Percentiles rank a stretch among this genome's conserved stretches.
These are phyloP conservation scores for Claviceps maximensis DNA, from an alignment of 2,329 filamentous ascomycete genomes.

Conservation along the genomic window DNA sequence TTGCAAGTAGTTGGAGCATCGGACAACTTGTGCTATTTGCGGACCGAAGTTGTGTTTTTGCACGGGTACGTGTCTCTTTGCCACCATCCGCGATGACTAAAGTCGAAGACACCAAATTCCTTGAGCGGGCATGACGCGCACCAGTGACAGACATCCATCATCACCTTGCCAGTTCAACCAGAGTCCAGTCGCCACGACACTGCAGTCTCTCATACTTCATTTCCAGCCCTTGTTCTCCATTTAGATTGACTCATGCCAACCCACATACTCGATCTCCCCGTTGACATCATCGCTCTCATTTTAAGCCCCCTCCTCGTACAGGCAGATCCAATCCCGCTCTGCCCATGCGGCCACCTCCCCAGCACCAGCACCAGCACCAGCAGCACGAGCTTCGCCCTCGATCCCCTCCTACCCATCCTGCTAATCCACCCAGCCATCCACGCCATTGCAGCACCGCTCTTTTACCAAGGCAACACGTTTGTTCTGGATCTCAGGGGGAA, in stretches of 20 bases:
- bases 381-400: constrained; percentile 7
- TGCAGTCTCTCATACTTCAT: not conserved
- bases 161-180: too few species aligned
- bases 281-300: constrained; percentile 11
- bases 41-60: too few species aligned
- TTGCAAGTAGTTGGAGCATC: too few species aligned
- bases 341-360: constrained; percentile 13
- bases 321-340: constrained; percentile 13
- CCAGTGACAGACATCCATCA: too few species aligned
- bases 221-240: not conserved
- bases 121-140: too few species aligned
- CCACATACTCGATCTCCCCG: not conserved
- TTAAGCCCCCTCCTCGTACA: constrained; percentile 17
- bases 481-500: constrained; percentile 15
- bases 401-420: constrained; percentile 17
- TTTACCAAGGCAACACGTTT: constrained; percentile 21
- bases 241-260: not conserved
- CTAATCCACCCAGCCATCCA: constrained; percentile 21
- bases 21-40: too few species aligned
- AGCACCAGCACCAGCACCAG: not conserved
- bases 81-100: too few species aligned
- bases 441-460: constrained; percentile 18
- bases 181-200: too few species aligned
- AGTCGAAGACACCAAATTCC: too few species aligned
- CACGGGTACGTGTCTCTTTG: too few species aligned